Base-by-base conservation (phyloP, 129 eudicot genomes). In the Deinandra increscens region DNA sequence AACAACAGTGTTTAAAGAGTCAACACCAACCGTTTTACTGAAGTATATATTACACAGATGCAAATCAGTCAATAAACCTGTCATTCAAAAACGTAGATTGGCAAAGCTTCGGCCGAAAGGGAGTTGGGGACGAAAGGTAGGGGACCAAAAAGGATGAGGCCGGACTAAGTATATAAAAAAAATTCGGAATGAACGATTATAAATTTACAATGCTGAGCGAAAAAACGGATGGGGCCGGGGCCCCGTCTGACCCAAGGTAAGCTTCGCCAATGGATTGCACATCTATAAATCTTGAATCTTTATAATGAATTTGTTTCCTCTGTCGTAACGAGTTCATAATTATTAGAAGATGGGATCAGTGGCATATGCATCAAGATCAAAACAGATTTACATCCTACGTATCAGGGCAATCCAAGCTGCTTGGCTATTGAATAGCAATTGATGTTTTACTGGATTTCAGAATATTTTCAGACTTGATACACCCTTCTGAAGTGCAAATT, bases 371-470 rank as follows among this genome's bases (percentile, higher is more conserved):
- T 45, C 51, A 45, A 45, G 18, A 45, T 19, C 51, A 45, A 3
- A 45, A 39, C 13, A 44, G 7, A 0, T 36, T 26, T 26, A 26
- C 31, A 26, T 26, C 31, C 31, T 36, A 36, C 5, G 39, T 36
- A 36, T 9, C 55, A 45, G 46, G 42, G 10, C 72, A 46, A 31
- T 33, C 65, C 19, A 55, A 20, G 49, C 66, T 41, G 15, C 75
- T 41, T 51, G 33, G 33, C 5, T 44, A 44, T 14, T 44, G 9
- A 12, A 44, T 10, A 44, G 49, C 15, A 11, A 2, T 43, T 43
- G 8, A 43, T 4, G 12, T 43, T 15, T 43, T 43, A 10, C 49
- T 12, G 49, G 15, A 43, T 43, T 43, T 10, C 8, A 43, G n/a
- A 43, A 43, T 13, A 26, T 3, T 43, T 12, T 43, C 4, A 43